Evolutionary conservation across 2,329 filamentous ascomycete genomes (phyloP).

Genomic region (Drechslerella dactyloides): DNA sequence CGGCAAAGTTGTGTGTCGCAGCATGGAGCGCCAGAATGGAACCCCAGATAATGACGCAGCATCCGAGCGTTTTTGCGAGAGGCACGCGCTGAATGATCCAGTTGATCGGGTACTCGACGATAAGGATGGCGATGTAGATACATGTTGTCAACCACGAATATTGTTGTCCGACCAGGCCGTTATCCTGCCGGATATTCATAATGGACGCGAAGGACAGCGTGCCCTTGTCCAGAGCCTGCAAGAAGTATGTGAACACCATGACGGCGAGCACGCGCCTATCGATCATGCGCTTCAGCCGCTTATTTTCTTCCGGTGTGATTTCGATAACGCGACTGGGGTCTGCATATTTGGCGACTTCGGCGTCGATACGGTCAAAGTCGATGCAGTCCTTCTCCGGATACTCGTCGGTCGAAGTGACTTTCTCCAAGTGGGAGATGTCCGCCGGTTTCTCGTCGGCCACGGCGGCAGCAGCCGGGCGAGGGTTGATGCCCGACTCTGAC

Average conservation of each 20-base stretch:
- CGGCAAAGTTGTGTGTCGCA: slow-evolving; percentile 67
- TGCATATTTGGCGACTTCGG: slow-evolving; percentile 74
- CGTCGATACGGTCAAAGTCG: slow-evolving; percentile 69
- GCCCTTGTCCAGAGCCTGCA: slow-evolving; percentile 73
- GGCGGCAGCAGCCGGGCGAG: slow-evolving; percentile 8
- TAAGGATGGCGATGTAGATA: slow-evolving; percentile 74
- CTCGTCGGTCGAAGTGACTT: slow-evolving; percentile 57
- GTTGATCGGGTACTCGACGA: slow-evolving; percentile 76
- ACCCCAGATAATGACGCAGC: slow-evolving; percentile 71
- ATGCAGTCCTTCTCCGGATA: slow-evolving; percentile 61
- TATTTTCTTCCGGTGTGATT: slow-evolving; percentile 68
- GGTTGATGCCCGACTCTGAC: slow-evolving; percentile 24
- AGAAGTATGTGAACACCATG: slow-evolving; percentile 76
- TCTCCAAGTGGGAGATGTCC: slow-evolving; percentile 61
- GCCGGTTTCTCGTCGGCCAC: slow-evolving; percentile 31
- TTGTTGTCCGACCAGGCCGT: slow-evolving; percentile 52
- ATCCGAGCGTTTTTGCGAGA: slow-evolving; percentile 70
- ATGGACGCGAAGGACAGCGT: slow-evolving; percentile 69
- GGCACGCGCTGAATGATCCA: slow-evolving; percentile 69
- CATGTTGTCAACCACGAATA: slow-evolving; percentile 76
- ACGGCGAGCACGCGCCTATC: slow-evolving; percentile 71
- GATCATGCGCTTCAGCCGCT: slow-evolving; percentile 69
- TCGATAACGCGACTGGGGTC: slow-evolving; percentile 63
- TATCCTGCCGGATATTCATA: slow-evolving; percentile 65
- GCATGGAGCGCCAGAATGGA: slow-evolving; percentile 67